A percentile compares a stretch with the other conserved stretches of the same genome.
Conservation (phyloP, 805 yeast genomes). For the Blastobotrys peoriensis region DNA sequence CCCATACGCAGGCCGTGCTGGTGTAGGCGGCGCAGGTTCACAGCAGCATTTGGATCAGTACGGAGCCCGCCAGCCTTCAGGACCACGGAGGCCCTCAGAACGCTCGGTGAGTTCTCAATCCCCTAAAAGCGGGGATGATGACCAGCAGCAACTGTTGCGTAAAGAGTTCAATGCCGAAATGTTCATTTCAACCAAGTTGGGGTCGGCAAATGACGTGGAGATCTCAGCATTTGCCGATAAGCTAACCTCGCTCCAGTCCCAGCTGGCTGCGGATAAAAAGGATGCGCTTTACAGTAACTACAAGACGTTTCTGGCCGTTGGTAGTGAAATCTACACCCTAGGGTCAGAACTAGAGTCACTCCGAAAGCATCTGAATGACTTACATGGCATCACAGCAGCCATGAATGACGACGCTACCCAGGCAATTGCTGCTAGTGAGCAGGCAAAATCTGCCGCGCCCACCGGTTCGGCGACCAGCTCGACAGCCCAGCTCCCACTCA, state of each 20-base stretch:
- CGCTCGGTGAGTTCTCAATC: not conserved
- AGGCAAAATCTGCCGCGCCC: slow-evolving; percentile 33
- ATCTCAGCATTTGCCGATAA: slow-evolving; percentile 63
- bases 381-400: slow-evolving; percentile 53
- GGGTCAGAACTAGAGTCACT: slow-evolving; percentile 58
- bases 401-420: slow-evolving; percentile 58
- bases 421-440: slow-evolving; percentile 32
- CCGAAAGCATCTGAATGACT: slow-evolving; percentile 52
- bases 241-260: slow-evolving; percentile 42
- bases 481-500: not conserved
- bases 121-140: not conserved
- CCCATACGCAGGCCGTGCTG: not conserved
- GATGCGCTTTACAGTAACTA: slow-evolving; percentile 27
- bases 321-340: slow-evolving; percentile 54
- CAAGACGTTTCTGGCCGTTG: slow-evolving; percentile 28
- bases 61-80: slow-evolving; percentile 1
- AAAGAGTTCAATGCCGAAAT: slow-evolving; percentile 40
- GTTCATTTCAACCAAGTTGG: slow-evolving; percentile 45
- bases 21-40: not conserved
- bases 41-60: not conserved
- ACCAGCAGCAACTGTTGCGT: slow-evolving; percentile 10
- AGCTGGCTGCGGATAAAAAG: slow-evolving; percentile 37
- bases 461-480: not conserved
- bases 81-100: not conserved
- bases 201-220: slow-evolving; percentile 63